Conservation (phyloP, 2,329 filamentous ascomycete species). For the Gaeumannomyces sp. region DNA sequence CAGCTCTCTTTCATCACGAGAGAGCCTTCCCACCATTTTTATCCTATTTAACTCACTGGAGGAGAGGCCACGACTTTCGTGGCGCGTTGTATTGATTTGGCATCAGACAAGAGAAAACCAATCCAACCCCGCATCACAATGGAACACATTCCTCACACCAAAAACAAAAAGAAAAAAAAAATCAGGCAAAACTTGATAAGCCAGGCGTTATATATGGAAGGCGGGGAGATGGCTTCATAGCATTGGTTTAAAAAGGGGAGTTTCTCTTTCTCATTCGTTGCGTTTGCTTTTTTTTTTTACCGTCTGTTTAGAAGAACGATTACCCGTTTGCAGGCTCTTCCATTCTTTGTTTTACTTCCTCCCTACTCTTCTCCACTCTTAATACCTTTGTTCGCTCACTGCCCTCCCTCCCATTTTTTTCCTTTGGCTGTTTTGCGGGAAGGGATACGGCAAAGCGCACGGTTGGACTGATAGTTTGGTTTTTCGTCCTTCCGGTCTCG, state of each 20-base stretch:
- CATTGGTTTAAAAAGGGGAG: neutral
- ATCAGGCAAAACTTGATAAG: neutral
- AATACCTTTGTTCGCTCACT: neutral
- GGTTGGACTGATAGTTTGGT: neutral
- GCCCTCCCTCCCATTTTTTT: neutral
- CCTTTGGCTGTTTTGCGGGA: neutral
- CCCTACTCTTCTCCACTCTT: neutral
- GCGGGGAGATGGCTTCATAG: neutral
- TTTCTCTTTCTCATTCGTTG: neutral
- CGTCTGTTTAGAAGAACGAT: neutral
- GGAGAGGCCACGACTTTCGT: neutral
- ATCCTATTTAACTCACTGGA: neutral
- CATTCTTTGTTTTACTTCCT: neutral
- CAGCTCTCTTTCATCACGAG: neutral
- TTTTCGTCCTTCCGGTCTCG: neutral
- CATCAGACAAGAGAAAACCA: neutral
- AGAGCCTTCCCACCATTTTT: neutral
- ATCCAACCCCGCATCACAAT: neutral
- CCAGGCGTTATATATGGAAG: neutral
- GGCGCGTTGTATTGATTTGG: neutral
- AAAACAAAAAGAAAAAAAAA: neutral
- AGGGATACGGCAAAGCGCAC: too few relatives aligned
- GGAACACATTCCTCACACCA: neutral
- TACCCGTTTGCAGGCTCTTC: neutral
- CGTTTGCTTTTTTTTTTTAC: neutral